These are phyloP conservation scores for Termitomyces sp. DNA, from an alignment of 768 basidiomycete species.

Conservation along the genomic window DNA sequence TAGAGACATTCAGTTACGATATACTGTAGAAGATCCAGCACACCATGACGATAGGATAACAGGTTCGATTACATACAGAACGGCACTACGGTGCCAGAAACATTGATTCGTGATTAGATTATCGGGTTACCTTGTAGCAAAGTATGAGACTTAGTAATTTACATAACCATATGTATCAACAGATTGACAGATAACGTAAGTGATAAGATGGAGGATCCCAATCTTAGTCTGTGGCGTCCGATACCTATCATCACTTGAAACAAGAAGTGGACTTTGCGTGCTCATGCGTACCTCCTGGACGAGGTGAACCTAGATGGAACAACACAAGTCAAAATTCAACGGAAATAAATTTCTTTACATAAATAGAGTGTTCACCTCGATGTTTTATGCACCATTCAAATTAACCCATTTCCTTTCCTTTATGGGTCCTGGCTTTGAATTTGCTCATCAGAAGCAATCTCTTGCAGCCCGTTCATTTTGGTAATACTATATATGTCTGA, in stretches of 20 bases:
- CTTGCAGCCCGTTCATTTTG: too few relatives aligned
- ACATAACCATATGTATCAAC: neutral
- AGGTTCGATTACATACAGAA: neutral
- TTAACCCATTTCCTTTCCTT: neutral
- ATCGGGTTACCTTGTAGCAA: neutral
- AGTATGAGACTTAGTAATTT: too few relatives aligned
- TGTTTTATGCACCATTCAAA: neutral
- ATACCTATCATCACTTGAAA: neutral
- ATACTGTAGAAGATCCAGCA: neutral
- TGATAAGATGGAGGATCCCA: neutral
- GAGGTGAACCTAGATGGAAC: too few relatives aligned
- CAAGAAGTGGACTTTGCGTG: neutral
- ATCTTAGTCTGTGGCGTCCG: neutral
- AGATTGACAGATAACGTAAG: neutral
- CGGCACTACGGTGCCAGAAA: too few relatives aligned
- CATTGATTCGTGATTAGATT: too few relatives aligned
- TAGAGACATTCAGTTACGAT: neutral
- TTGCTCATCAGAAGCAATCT: neutral
- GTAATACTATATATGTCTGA: neutral
- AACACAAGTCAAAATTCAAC: neutral
- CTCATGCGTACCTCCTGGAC: neutral
- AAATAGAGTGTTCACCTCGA: neutral
- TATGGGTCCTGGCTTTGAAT: neutral
- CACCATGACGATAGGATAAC: neutral
- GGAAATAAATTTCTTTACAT: neutral